Conservation (phyloP, 2,329 filamentous ascomycete genomes). For the Trichoderma citrinoviride region DNA sequence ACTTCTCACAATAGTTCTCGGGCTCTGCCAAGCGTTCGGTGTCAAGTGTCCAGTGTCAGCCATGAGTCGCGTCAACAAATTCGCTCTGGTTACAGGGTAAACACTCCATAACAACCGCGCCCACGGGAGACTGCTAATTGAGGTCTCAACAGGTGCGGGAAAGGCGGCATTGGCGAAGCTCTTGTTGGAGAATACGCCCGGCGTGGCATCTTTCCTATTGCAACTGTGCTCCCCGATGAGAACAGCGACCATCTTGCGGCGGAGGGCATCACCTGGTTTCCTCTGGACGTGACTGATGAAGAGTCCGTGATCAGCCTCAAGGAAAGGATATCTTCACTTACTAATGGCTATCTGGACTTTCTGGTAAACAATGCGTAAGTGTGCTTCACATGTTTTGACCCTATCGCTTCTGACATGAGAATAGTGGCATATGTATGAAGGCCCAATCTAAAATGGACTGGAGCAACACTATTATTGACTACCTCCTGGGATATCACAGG, state of each 20-base stretch:
- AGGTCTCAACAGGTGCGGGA: constrained; percentile 13
- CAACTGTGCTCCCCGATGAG: constrained; percentile 32
- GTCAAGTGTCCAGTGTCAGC: background rate
- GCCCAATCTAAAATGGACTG: background rate
- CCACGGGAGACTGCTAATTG: background rate
- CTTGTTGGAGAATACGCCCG: constrained; percentile 27
- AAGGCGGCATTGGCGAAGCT: constrained; percentile 31
- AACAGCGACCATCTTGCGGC: constrained; percentile 28
- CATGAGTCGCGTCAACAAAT: background rate
- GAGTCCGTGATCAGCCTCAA: constrained; percentile 30
- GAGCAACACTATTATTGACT: background rate
- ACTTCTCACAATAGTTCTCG: background rate
- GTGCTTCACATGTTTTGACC: background rate
- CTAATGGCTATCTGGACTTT: constrained; percentile 7
- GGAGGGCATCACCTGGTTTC: constrained; percentile 29
- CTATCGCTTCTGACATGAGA: background rate
- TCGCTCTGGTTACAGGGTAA: constrained; percentile 15
- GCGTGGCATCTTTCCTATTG: constrained; percentile 34
- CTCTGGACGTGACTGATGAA: constrained; percentile 34
- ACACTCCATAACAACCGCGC: background rate
- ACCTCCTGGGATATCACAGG: constrained; percentile 27
- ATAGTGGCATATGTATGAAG: constrained; percentile 10
- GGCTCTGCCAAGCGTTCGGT: background rate
- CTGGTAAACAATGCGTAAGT: constrained; percentile 13
- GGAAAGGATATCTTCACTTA: constrained; percentile 22